Percentiles rank a stretch among this genome's conserved stretches.
phyloP scores from a whole-genome alignment of 805 yeast genomes.

The Wickerhamiella shivajii region DNA sequence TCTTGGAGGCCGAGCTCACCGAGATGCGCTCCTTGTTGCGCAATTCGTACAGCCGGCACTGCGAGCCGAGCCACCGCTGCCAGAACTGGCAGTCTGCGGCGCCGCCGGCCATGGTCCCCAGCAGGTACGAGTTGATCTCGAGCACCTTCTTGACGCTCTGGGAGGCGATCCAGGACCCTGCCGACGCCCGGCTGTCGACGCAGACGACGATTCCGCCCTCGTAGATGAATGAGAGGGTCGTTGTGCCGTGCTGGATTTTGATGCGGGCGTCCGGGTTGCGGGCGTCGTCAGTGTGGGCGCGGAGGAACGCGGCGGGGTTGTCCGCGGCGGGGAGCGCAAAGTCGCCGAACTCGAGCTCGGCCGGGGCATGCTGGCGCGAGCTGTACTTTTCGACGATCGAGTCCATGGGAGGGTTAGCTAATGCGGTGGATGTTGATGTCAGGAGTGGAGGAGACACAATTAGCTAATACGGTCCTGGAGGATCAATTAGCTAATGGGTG shows the following conservation, averaged over 20 bases:
- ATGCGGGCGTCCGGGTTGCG: slow-evolving; percentile 85
- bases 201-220: slow-evolving; percentile 91
- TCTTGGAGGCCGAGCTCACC: slow-evolving; percentile 94
- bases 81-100: slow-evolving; percentile 99
- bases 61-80: slow-evolving; percentile 98
- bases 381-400: slow-evolving; percentile 6
- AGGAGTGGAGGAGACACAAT: no score
- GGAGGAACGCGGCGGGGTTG: slow-evolving; percentile 76
- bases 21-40: slow-evolving; percentile 89
- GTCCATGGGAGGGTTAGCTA: slow-evolving; percentile 7
- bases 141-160: slow-evolving; percentile 96
- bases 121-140: slow-evolving; percentile 83
- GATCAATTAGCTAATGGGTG: no score
- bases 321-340: slow-evolving; percentile 68
- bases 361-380: not conserved
- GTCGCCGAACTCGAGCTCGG: slow-evolving; percentile 1
- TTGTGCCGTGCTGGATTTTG: slow-evolving; percentile 98
- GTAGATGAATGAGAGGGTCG: slow-evolving; percentile 91
- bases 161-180: slow-evolving; percentile 96
- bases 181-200: slow-evolving; percentile 95
- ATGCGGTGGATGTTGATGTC: no score
- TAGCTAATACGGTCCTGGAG: no score
- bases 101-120: slow-evolving; percentile 99
- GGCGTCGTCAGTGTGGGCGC: slow-evolving; percentile 97
- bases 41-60: slow-evolving; percentile 87